These are phyloP conservation scores for Boletellus sp. DNA, from an alignment of 768 basidiomycete genomes.

Conservation along the genomic window DNA sequence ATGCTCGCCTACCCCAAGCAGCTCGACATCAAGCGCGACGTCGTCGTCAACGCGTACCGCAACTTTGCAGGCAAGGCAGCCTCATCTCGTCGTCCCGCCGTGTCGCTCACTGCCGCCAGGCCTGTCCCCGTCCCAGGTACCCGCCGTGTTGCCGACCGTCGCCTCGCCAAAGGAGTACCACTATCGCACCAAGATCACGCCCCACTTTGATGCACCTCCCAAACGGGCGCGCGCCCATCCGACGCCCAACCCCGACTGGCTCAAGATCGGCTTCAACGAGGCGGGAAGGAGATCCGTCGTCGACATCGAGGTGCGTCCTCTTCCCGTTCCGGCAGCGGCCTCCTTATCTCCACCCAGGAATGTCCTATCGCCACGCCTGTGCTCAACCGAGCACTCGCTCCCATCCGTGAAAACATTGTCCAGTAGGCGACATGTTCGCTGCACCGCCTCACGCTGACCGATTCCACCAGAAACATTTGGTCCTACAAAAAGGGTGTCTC, in stretches of 20 bases:
- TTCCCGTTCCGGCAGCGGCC: not conserved
- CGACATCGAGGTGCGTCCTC: slow-evolving; percentile 78
- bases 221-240: slow-evolving; percentile 32
- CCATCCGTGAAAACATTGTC: slow-evolving; percentile 63
- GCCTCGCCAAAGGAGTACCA: slow-evolving; percentile 86
- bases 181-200: slow-evolving; percentile 96
- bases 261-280: slow-evolving; percentile 87
- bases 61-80: slow-evolving; percentile 53
- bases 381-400: slow-evolving; percentile 63
- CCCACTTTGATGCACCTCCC: slow-evolving; percentile 85
- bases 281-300: slow-evolving; percentile 69
- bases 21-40: slow-evolving; percentile 79
- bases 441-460: slow-evolving; percentile 3
- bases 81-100: slow-evolving; percentile 26
- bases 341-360: slow-evolving; percentile 47
- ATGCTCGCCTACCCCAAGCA: slow-evolving; percentile 88
- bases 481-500: slow-evolving; percentile 87
- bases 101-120: slow-evolving; percentile 29
- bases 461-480: slow-evolving; percentile 67
- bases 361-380: slow-evolving; percentile 87
- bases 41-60: slow-evolving; percentile 78
- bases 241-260: slow-evolving; percentile 52
- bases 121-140: slow-evolving; percentile 54
- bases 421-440: slow-evolving; percentile 42
- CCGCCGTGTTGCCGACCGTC: slow-evolving; percentile 67